Evolutionary conservation across 257 asterid species (phyloP), one percentile per base, ranked within the genome.

Genomic region (Scutellaria galericulata): DNA sequence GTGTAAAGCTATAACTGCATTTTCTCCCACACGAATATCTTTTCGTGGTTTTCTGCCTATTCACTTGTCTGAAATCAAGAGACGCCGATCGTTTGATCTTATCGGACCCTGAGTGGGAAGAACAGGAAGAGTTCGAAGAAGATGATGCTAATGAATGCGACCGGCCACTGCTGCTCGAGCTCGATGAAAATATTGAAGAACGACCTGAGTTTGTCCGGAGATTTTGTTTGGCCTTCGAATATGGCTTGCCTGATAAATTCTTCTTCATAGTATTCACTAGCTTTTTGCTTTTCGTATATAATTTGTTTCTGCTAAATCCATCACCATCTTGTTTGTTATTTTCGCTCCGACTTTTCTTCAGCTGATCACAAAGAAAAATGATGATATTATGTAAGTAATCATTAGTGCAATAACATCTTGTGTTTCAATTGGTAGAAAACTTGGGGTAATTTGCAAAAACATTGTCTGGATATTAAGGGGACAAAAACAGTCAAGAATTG

Each of bases 111-210:
- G 87, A 72, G 53, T 55, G 70, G 31, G 85, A 70, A 1, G 77
- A 54, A 2, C 42, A n/a, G 9, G 91, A 76, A 0, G 79, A 73
- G 2, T 13, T 14, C 24, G 76, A 14, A 7, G 86, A 64, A 0
- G 81, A 68, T 1, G 86, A 73, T 0, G 80, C 52, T 0, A 83
- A 48, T 1, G 78, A 52, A 3, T 73, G 44, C 0, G 86, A 15
- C 0, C 60, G 48, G 37, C 47, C 40, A 27, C 48, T 45, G 37
- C 48, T 40, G 50, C 66, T 20, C 3, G 80, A 40, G 48, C 78
- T 71, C 2, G 85, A 46, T 5, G 88, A 80, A 55, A 80, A 78
- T 11, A 75, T 2, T 0, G 91, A 76, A 4, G 85, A 80, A 42
- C 13, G 57, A 52, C 15, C 78, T 22, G 88, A 77, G 65, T 64